Percentiles rank a stretch among this genome's conserved stretches.
These are phyloP conservation scores for Penicillium fuscoglaucum DNA, from an alignment of 2,329 filamentous ascomycete genomes.

Conservation along the genomic window DNA sequence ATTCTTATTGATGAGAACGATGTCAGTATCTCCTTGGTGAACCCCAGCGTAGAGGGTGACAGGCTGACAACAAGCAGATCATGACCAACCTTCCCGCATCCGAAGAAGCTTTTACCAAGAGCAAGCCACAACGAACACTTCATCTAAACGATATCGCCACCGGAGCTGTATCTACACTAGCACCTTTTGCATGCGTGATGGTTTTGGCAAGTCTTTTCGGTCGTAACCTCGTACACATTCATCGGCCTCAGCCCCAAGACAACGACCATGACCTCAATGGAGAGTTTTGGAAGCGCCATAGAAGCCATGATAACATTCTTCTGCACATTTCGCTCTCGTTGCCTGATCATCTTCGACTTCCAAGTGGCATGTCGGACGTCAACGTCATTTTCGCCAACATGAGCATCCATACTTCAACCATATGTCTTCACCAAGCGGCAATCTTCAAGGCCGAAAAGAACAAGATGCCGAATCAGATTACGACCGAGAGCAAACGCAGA, in stretches of 20 bases:
- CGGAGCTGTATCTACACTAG: slow-evolving; percentile 70
- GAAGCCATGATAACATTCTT: slow-evolving; percentile 83
- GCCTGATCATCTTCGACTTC: slow-evolving; percentile 77
- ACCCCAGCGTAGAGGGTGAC: background rate
- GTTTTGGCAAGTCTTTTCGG: slow-evolving; percentile 89
- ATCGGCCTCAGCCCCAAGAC: slow-evolving; percentile 79
- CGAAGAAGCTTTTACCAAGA: slow-evolving; percentile 82
- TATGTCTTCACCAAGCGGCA: slow-evolving; percentile 96
- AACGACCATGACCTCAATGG: slow-evolving; percentile 85
- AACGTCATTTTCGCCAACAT: slow-evolving; percentile 95
- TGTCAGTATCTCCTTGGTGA: slow-evolving; percentile 43
- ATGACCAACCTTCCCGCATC: slow-evolving; percentile 79
- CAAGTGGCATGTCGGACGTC: slow-evolving; percentile 70
- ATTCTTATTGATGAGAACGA: slow-evolving; percentile 92
- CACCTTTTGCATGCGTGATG: slow-evolving; percentile 75
- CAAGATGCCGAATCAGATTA: slow-evolving; percentile 71
- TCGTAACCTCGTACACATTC: slow-evolving; percentile 84
- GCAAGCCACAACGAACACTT: slow-evolving; percentile 69
- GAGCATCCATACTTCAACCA: slow-evolving; percentile 93
- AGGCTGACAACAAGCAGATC: slow-evolving; percentile 53
- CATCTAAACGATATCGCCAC: slow-evolving; percentile 58
- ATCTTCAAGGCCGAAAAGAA: slow-evolving; percentile 97
- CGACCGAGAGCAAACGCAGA: slow-evolving; percentile 85
- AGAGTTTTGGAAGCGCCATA: slow-evolving; percentile 92
- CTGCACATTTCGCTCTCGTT: slow-evolving; percentile 82